Evolutionary conservation across 768 basidiomycete species (phyloP), one percentile per base, ranked within the genome.

Genomic region (Leccinum broughii): DNA sequence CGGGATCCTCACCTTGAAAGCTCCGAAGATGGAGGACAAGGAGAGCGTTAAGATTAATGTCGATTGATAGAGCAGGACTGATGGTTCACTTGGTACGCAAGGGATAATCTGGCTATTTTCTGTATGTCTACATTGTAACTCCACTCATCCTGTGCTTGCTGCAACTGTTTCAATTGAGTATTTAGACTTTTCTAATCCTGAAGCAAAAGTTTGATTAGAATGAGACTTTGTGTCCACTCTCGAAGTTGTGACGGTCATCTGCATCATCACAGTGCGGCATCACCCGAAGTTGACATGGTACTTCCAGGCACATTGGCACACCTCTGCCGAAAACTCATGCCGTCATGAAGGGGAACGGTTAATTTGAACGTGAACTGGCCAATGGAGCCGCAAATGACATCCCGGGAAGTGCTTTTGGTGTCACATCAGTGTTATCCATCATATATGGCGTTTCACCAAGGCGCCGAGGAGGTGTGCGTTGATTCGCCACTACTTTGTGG

Each of bases 1-100:
- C 59, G 91, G 90, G 6, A 80, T 93, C 26, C 81, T 92, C 54
- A 87, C 81, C 4, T 66, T 92, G 48, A 82, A 75, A 6, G 76
- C 87, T 14, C 80, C 83, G 14, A 90, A 87, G 70, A 78, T 80
- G 17, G 81, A 85, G 62, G 87, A 90, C 62, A 78, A 80, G 60
- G 83, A 74, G 6, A 81, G 77, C 61, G 79, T 85, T 2, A 77
- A 80, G 39, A 77, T 91, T n/a, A 46, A 70, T 15, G 69, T 83
- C 41, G 67, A 74, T 51, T 74, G 30, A 55, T 7, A 28, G 3
- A 3, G 32, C n/a, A 2, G 6, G 15, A 58, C 6, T 41, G 10
- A 24, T 34, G 10, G 5, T 9, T 52, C 6, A 8, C 6, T 30
- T 4, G n/a, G n/a, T 15, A n/a, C n/a, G 10, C 7, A 35, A 14